Base-by-base conservation (phyloP, 1,284 basidiomycete genomes). In the Puccinia sorghi region DNA sequence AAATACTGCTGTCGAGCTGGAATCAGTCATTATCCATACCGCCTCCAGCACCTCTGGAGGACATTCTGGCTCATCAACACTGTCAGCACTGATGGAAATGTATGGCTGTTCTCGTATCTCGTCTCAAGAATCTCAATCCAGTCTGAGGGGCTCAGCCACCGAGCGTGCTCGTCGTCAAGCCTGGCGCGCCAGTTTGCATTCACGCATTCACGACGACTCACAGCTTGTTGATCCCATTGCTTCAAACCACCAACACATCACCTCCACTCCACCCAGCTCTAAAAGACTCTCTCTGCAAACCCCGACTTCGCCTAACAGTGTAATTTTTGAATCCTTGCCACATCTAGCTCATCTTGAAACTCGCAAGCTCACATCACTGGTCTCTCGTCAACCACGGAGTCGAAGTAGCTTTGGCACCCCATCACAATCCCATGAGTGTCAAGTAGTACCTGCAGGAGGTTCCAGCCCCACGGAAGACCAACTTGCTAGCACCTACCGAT, bases 71-170 rank as follows among this genome's bases (percentile, higher is more conserved):
- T 50, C 50, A 15, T 46, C 48, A 12, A 41, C 64, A 13, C 39
- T 77, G 7, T 17, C 39, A 39, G 52, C 64, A 13, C 56, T 77
- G 9, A 77, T 69, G 66, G 75, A 77, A 70, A 77, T 77, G 75
- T 77, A 77, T 50, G 64, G 66, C 39, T 77, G 75, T 27, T 77
- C 75, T 54, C 75, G 39, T 20, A 22, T 39, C 12, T 70, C 54
- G 20, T 39, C 64, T 61, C 52, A 39, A n/a, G 48, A 50, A 25
- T 22, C 22, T 41, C 57, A 12, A 66, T 48, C 52, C 59, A 17
- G 13, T 22, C 57, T 43, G 17, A 48, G 41, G 41, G 22, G 59
- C 39, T 74, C 56, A 13, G 25, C 64, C 46, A 67, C 9, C n/a
- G 64, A 67, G 13, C 64, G 64, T 27, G 64, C 64, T 22, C 64